These are phyloP conservation scores for Apocynum venetum DNA, from an alignment of 257 asterid species.

Conservation along the genomic window DNA sequence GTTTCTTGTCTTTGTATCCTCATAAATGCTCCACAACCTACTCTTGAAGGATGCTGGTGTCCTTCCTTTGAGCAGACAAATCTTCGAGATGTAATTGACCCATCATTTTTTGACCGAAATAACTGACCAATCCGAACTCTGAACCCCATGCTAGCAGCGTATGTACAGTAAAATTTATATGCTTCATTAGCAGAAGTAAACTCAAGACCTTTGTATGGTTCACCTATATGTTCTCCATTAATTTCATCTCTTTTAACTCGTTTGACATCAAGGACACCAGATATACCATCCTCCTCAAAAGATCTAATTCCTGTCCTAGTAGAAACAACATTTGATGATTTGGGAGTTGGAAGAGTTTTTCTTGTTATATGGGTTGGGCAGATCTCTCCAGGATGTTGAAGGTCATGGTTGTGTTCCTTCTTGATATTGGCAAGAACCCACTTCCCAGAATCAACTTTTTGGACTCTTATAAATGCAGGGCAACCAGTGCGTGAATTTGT, in stretches of 20 bases:
- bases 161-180: conserved; percentile 62
- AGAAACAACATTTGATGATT: conserved; percentile 57
- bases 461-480: conserved; percentile 85
- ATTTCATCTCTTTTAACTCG: conserved; percentile 63
- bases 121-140: conserved; percentile 86
- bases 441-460: conserved; percentile 76
- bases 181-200: conserved; percentile 75
- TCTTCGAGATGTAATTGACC: conserved; percentile 92
- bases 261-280: conserved; percentile 53
- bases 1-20: conserved; percentile 89
- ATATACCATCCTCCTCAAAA: conserved; percentile 65
- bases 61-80: conserved; percentile 98
- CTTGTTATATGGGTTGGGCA: conserved; percentile 58
- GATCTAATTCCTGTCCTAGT: conserved; percentile 90
- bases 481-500: conserved; percentile 88
- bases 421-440: conserved; percentile 81
- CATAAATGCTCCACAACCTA: conserved; percentile 97
- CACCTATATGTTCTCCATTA: conserved; percentile 48
- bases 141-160: conserved; percentile 68
- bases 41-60: conserved; percentile 94
- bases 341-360: conserved; percentile 58
- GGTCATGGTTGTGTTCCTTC: conserved; percentile 84
- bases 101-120: conserved; percentile 87
- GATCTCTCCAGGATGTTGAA: conserved; percentile 55
- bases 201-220: conserved; percentile 81